Base-by-base conservation (phyloP, 179 eudicot species). In the Sideroxylon spinosum region DNA sequence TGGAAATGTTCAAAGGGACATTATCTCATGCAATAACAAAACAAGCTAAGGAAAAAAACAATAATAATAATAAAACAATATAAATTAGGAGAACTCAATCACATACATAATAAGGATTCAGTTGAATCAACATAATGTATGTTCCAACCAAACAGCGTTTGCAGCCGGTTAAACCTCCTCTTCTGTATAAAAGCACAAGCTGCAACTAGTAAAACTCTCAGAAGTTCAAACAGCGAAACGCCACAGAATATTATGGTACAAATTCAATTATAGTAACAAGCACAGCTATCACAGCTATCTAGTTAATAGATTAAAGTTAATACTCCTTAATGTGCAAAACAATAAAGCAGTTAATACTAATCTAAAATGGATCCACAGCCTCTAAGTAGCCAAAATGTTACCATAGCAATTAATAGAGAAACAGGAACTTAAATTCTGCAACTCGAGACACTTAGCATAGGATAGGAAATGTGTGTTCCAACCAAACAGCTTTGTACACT, bases 81-180 rank as follows among this genome's bases (percentile, higher is more conserved):
- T 14, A 53, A 61, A 52, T 52, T 16, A 60, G 2, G 6, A 32
- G 72, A 59, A 48, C 50, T 6, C 17, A 72, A 62, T 76, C 62
- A 67, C 81, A 80, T 89, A 94, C 98, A 83, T 63, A 59, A 81
- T 70, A 95, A 78, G 76, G 90, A 80, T 65, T 90, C 86, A 10
- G 99, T 92, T 70, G 93, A 90, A 86, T 94, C 94, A 46, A 96
- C 89, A 83, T 76, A 88, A 76, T 90, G 87, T 74, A 94, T 89
- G 78, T 88, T 80, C 97, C 98, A 96, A 56, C 92, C 96, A 71
- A 89, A 96, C 76, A 92, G 78, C 25, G 86, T 82, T 70, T 92
- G 87, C 83, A 96, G 88, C 32, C 88, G 85, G 46, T 67, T 86
- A 75, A 95, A 83, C 85, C 97, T 92, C 89, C 98, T 87, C 83